phyloP scores from a whole-genome alignment of 2,329 filamentous ascomycete genomes.

The Aphanoascus verrucosus region DNA sequence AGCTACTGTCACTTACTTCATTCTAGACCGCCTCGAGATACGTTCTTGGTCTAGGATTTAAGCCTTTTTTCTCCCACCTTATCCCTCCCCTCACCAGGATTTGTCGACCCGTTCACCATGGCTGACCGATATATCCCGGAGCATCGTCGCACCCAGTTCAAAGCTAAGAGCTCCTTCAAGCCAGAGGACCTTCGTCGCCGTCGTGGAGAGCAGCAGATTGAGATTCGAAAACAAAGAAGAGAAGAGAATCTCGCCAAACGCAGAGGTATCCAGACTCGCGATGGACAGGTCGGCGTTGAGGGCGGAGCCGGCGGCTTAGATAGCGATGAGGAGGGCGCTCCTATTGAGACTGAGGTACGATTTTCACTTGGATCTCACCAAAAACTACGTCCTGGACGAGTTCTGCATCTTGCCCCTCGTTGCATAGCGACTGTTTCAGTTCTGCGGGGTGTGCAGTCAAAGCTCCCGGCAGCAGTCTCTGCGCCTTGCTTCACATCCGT shows the following conservation, averaged over 20 bases:
- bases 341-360: slow-evolving; percentile 90
- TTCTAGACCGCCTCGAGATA: not conserved
- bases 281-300: slow-evolving; percentile 47
- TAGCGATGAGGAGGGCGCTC: slow-evolving; percentile 92
- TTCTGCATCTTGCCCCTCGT: not conserved
- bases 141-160: slow-evolving; percentile 98
- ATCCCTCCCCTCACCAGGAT: slow-evolving; percentile 17
- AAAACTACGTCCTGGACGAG: not conserved
- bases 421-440: slow-evolving; percentile 5
- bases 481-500: not conserved
- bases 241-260: slow-evolving; percentile 98
- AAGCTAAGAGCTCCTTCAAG: slow-evolving; percentile 99
- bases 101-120: slow-evolving; percentile 50
- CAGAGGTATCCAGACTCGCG: slow-evolving; percentile 78
- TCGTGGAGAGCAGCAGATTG: slow-evolving; percentile 97
- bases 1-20: not conserved
- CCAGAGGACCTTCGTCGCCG: slow-evolving; percentile 96
- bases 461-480: not conserved
- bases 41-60: slow-evolving; percentile 12
- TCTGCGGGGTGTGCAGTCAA: not conserved
- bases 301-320: slow-evolving; percentile 73
- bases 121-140: slow-evolving; percentile 98
- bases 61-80: slow-evolving; percentile 17
- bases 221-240: slow-evolving; percentile 96
- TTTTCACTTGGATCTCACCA: not conserved